Conservation (phyloP, 345 rosid genomes). For the Gossypium australe region DNA sequence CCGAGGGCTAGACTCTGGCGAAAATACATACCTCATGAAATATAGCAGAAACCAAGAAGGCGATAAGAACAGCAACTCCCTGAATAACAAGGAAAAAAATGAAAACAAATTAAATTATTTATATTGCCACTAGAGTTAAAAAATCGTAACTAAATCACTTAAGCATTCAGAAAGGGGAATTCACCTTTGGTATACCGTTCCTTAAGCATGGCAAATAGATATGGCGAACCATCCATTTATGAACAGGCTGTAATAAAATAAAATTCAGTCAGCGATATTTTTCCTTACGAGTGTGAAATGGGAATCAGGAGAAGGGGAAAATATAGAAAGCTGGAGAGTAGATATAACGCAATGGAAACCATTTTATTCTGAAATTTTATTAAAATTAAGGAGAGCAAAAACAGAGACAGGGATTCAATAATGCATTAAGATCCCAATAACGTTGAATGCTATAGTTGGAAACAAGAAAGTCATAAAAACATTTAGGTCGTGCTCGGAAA, state of each 20-base stretch:
- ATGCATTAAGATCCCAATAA: neutral
- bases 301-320: neutral
- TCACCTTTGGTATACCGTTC: slow-evolving; percentile 72
- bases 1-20: neutral
- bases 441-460: neutral
- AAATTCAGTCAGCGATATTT: slow-evolving; percentile 19
- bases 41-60: slow-evolving; percentile 81
- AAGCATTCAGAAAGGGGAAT: slow-evolving; percentile 5
- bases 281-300: neutral
- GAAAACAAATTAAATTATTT: neutral
- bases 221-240: slow-evolving; percentile 99
- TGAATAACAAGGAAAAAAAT: slow-evolving; percentile 21
- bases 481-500: neutral
- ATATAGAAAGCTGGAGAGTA: neutral
- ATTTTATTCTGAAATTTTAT: slow-evolving; percentile 4
- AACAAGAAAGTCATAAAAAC: neutral
- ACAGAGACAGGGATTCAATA: neutral
- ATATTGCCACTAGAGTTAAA: neutral
- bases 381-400: neutral
- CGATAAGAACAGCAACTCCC: slow-evolving; percentile 65
- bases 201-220: slow-evolving; percentile 87
- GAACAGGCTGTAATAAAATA: slow-evolving; percentile 77
- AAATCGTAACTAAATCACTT: neutral
- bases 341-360: neutral
- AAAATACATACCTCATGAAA: slow-evolving; percentile 79